A percentile compares a stretch with the other conserved stretches of the same genome.
phyloP scores from a whole-genome alignment of 345 rosid genomes.

The Odontarrhena argentea region DNA sequence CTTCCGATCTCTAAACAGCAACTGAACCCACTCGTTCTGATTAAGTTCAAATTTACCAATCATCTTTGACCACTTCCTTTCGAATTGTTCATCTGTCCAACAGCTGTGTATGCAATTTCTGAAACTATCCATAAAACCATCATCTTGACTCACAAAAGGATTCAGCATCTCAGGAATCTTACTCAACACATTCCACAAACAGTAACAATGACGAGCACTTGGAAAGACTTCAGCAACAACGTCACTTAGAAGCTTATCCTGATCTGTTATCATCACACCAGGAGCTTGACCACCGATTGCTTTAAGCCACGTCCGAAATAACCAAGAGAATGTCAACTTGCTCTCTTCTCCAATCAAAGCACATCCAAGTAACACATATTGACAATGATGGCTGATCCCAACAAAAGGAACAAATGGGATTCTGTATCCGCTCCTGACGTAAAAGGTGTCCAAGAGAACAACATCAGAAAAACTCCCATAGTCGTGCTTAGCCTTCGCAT shows the following conservation, averaged over 20 bases:
- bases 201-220: conserved; percentile 46
- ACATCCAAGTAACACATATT: conserved; percentile 38
- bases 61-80: conserved; percentile 51
- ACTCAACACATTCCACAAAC: conserved; percentile 41
- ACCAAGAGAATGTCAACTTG: conserved; percentile 48
- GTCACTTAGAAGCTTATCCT: conserved; percentile 44
- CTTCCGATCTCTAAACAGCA: conserved; percentile 50
- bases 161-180: conserved; percentile 49
- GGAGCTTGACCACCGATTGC: conserved; percentile 51
- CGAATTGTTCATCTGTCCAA: conserved; percentile 53
- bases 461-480: conserved; percentile 48
- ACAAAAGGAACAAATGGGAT: conserved; percentile 39
- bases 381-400: conserved; percentile 37
- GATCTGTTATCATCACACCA: conserved; percentile 49
- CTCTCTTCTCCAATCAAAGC: conserved; percentile 52
- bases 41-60: conserved; percentile 47
- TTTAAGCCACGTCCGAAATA: conserved; percentile 52
- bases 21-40: conserved; percentile 48
- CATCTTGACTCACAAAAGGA: conserved; percentile 39
- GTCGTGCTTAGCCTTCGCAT: conserved; percentile 52
- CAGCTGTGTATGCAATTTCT: conserved; percentile 48
- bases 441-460: conserved; percentile 49
- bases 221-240: conserved; percentile 48
- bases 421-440: conserved; percentile 41
- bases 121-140: conserved; percentile 46